These are phyloP conservation scores for Zygoascus sp. DNA, from an alignment of 1,139 yeast species.

Conservation along the genomic window DNA sequence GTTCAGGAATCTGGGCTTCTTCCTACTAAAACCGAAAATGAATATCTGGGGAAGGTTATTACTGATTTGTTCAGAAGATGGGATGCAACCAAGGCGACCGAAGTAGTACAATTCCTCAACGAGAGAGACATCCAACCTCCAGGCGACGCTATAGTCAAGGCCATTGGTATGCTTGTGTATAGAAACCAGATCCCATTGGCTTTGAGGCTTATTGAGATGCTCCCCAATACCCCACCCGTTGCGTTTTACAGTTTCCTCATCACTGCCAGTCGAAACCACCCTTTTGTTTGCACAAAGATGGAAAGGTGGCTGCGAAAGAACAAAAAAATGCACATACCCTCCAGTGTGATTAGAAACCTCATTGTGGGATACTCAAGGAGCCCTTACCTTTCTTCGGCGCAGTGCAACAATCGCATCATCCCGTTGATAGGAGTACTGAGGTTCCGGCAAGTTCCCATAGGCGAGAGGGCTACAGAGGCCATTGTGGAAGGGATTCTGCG, in stretches of 20 bases:
- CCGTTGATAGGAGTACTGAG: constrained; percentile 18
- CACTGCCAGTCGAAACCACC: constrained; percentile 15
- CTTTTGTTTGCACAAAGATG: constrained; percentile 16
- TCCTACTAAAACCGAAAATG: not conserved
- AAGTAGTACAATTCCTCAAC: constrained; percentile 13
- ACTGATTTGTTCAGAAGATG: constrained; percentile 15
- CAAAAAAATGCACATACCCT: constrained; percentile 16
- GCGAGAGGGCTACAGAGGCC: constrained; percentile 16
- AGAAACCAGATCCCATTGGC: constrained; percentile 15
- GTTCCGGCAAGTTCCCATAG: constrained; percentile 15
- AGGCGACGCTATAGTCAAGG: constrained; percentile 11
- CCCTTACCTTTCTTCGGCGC: constrained; percentile 17
- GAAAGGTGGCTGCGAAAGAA: constrained; percentile 19
- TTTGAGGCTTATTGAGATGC: constrained; percentile 14
- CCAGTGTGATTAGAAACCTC: constrained; percentile 18
- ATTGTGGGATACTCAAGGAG: constrained; percentile 22
- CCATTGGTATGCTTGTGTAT: constrained; percentile 13
- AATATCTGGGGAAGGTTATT: constrained; percentile 13
- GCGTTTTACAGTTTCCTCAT: constrained; percentile 15
- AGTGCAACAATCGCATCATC: constrained; percentile 19
- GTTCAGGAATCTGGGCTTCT: not conserved
- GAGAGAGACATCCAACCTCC: constrained; percentile 13
- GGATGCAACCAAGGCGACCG: constrained; percentile 15
- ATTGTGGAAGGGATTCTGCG: constrained; percentile 18
- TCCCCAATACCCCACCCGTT: constrained; percentile 13